Percentiles rank a stretch among this genome's conserved stretches.
Conservation (phyloP, 306 rosid species). For the Astragalus glycyphyllos region DNA sequence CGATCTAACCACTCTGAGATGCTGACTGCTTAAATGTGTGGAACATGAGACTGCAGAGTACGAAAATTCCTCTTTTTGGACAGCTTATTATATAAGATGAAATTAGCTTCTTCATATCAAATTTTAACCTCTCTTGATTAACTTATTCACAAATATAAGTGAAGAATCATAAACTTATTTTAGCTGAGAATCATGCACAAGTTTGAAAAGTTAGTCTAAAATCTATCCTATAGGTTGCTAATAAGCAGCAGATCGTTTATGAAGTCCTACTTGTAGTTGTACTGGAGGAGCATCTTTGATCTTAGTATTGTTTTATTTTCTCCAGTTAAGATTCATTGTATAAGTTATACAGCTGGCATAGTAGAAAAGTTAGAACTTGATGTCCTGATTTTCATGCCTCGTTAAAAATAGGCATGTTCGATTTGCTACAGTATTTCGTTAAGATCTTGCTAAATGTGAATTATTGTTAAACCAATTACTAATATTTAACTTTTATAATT, state of each 20-base stretch:
- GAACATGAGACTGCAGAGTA: too few relatives aligned
- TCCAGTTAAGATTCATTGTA: background rate
- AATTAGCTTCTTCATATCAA: background rate
- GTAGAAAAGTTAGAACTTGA: background rate
- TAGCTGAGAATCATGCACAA: too few relatives aligned
- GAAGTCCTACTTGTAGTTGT: conserved; percentile 5
- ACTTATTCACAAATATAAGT: background rate
- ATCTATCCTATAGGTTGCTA: background rate
- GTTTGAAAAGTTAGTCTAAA: background rate
- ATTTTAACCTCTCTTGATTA: background rate
- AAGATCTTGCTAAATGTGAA: background rate
- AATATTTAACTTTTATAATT: background rate
- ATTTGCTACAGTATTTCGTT: background rate
- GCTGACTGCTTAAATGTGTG: too few relatives aligned
- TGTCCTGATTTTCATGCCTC: background rate
- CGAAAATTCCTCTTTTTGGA: too few relatives aligned
- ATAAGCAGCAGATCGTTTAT: background rate
- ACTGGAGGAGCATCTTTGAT: conserved; percentile 9
- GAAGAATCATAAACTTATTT: too few relatives aligned
- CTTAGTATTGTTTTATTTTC: conserved; percentile 7
- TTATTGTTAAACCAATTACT: background rate
- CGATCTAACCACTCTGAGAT: too few relatives aligned
- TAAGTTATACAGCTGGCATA: background rate
- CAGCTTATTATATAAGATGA: too few relatives aligned
- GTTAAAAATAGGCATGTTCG: background rate